A percentile compares a stretch with the other conserved stretches of the same genome.
phyloP scores from a whole-genome alignment of 2,329 filamentous ascomycete species.

The Claviceps sp. region DNA sequence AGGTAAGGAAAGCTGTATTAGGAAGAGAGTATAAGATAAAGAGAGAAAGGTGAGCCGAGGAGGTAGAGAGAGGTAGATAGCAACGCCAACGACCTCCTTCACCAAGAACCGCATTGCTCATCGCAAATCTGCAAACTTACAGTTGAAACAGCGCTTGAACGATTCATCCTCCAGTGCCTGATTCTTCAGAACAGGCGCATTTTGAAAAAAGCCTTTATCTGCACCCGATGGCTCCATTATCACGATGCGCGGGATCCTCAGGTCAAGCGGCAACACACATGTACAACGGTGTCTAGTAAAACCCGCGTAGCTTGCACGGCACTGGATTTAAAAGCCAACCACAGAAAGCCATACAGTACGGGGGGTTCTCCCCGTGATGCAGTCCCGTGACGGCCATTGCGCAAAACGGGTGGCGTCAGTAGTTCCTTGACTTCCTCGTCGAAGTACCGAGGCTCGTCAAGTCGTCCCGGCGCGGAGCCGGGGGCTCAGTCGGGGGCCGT shows the following conservation, averaged over 20 bases:
- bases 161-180: slow-evolving; percentile 43
- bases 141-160: slow-evolving; percentile 35
- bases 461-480: background rate
- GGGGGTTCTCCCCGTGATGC: background rate
- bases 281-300: background rate
- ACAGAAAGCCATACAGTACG: background rate
- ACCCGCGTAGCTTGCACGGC: too few species aligned
- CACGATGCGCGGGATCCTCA: background rate
- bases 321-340: too few species aligned
- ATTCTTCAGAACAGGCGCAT: slow-evolving; percentile 36
- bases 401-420: background rate
- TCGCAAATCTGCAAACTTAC: slow-evolving; percentile 20
- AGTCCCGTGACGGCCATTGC: background rate
- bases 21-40: background rate
- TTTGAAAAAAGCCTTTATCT: slow-evolving; percentile 44
- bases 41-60: background rate
- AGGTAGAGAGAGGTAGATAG: background rate
- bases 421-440: background rate
- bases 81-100: background rate
- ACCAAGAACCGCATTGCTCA: background rate
- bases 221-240: slow-evolving; percentile 30
- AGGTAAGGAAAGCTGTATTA: background rate
- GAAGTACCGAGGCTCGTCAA: background rate
- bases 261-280: background rate
- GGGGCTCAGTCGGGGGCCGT: background rate